phyloP scores from a whole-genome alignment of 306 rosid genomes.

The Ziziphus jujuba region DNA sequence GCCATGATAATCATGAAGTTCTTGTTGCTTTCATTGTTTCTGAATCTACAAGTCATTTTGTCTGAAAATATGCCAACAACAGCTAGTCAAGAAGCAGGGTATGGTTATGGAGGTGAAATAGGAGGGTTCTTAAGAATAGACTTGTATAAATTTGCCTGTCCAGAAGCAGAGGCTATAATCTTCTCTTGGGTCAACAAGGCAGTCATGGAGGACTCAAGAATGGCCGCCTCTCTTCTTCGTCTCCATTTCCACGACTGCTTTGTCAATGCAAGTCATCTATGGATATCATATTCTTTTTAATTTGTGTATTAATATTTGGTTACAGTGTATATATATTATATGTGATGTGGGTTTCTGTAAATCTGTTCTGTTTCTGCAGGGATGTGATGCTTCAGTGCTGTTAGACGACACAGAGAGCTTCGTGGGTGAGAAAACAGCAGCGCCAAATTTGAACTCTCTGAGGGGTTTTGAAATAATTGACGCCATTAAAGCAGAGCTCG shows the following conservation, averaged over 20 bases:
- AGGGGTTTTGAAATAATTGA: constrained; percentile 88
- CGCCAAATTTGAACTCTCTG: constrained; percentile 70
- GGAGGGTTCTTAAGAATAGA: constrained; percentile 5
- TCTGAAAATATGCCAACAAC: constrained; percentile 17
- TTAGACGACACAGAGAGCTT: constrained; percentile 60
- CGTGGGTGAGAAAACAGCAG: constrained; percentile 85
- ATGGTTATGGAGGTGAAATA: constrained; percentile 31
- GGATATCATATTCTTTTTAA: too few species aligned
- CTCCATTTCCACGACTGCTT: constrained; percentile 93
- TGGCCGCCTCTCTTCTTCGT: constrained; percentile 88
- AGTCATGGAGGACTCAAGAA: constrained; percentile 56
- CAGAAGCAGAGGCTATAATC: constrained; percentile 66
- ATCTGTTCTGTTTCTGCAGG: constrained; percentile 40
- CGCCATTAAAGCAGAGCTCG: constrained; percentile 65
- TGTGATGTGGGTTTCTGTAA: background rate
- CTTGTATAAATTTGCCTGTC: constrained; percentile 46
- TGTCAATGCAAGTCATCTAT: constrained; percentile 62
- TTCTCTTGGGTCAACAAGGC: constrained; percentile 60
- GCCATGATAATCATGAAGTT: constrained; percentile 18
- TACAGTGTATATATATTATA: too few species aligned
- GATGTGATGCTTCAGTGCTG: constrained; percentile 85
- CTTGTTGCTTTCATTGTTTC: constrained; percentile 31
- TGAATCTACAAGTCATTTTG: constrained; percentile 32
- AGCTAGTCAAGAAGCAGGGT: constrained; percentile 30
- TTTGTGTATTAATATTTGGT: too few species aligned